These are phyloP conservation scores for Trametes punicea DNA, from an alignment of 768 basidiomycete genomes.

Conservation along the genomic window DNA sequence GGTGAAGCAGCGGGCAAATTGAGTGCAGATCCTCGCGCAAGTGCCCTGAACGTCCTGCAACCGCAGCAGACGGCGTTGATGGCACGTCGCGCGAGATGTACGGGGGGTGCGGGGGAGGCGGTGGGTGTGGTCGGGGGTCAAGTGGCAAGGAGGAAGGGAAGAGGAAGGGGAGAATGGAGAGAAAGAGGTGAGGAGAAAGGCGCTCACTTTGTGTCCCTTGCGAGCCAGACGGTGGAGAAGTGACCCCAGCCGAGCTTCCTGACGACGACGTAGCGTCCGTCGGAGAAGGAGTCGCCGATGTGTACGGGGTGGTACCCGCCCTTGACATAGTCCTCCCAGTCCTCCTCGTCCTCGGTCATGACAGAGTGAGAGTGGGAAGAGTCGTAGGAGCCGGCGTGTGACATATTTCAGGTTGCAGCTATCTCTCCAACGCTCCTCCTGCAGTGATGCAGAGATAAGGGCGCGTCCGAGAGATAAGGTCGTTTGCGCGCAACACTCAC, in stretches of 20 bases:
- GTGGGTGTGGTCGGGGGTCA: background rate
- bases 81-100: background rate
- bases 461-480: slow-evolving; percentile 10
- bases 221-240: slow-evolving; percentile 92
- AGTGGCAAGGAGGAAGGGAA: slow-evolving; percentile 9
- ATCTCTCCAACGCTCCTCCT: slow-evolving; percentile 1
- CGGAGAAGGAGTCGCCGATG: slow-evolving; percentile 87
- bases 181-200: slow-evolving; percentile 1
- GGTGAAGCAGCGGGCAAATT: slow-evolving; percentile 4
- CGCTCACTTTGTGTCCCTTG: slow-evolving; percentile 74
- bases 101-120: background rate
- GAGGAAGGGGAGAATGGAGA: background rate
- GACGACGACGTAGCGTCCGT: slow-evolving; percentile 85
- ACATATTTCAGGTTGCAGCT: slow-evolving; percentile 23
- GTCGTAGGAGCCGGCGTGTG: slow-evolving; percentile 37
- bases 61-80: background rate
- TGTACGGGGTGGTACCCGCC: slow-evolving; percentile 90
- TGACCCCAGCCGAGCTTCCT: slow-evolving; percentile 96
- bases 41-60: background rate
- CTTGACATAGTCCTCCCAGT: slow-evolving; percentile 78
- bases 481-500: background rate
- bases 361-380: slow-evolving; percentile 71
- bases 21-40: background rate
- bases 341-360: slow-evolving; percentile 91
- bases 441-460: slow-evolving; percentile 18